Evolutionary conservation across 2,329 filamentous ascomycete genomes (phyloP), one percentile per base, ranked within the genome.

Genomic region (Botrytis fabae): DNA sequence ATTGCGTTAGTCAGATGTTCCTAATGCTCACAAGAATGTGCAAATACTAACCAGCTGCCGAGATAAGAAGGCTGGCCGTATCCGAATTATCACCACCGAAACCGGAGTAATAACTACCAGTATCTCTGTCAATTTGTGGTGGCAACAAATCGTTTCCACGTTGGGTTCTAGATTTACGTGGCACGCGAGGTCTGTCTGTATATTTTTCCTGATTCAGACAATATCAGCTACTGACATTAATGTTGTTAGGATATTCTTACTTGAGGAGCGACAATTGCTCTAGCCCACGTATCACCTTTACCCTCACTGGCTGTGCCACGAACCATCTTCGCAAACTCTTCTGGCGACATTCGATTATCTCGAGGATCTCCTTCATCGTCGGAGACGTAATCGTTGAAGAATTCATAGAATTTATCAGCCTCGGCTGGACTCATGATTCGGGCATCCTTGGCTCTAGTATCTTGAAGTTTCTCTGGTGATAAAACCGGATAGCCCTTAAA

Each of bases 261-360:
- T 48, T 73, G 71, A 60, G 66, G 59, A 28, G 59, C 57, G 62
- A 66, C 40, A n/a, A 70, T 28, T 22, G 42, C 60, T 51, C 28
- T 64, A 20, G 59, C 66, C 65, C 68, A 73, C 1, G 57, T 73
- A 42, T 73, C 60, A 46, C 65, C 64, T 46, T 72, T 72, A 8
- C 70, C 70, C 25, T 69, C 70, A 38, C 77, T n/a, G 42, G 57
- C 78, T 80, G 71, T 80, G 77, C 74, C 79, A 74, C 54, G 79
- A 80, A 69, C 82, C 83, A 73, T 82, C 76, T 46, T 83, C 77
- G 79, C 81, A 82, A 86, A 86, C 0, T 82, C 85, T 73, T 80
- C 82, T 1, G 84, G 83, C 0, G 82, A 83, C 42, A 86, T 82
- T 1, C 81, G 81, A 1, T 80, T 81, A 6, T 79, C 77, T 6